Evolutionary conservation across 139 green algal genomes (phyloP), one percentile per base, ranked within the genome.

Genomic region (Haematococcus lacustris): DNA sequence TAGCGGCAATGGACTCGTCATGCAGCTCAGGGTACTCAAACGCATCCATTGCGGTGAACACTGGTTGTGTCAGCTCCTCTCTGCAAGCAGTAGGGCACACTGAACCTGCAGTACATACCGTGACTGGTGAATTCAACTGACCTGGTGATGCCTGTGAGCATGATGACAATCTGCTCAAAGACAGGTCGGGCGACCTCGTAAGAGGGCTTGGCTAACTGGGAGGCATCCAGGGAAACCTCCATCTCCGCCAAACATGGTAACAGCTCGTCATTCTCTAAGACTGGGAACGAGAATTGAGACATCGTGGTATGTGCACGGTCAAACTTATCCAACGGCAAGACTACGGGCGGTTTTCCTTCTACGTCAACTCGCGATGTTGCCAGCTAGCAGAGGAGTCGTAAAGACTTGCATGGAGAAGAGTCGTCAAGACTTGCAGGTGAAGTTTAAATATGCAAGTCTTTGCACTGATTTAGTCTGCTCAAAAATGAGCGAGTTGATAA

Each of bases 1-100:
- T 76, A 41, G 78, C 78, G 23, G 87, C 85, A 26, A 97, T 94
- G 43, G 88, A 93, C 64, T 96, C 91, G 37, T 97, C 92, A 74
- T 98, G 92, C 51, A 98, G 87, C 84, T 98, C 93, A 5, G 93
- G 93, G 74, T 86, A 97, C 78, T 98, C 91, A 40, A 97, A 82
- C 1, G 76, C 84, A 39, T 92, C 90, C 38, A 94, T 93, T 0
- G 89, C 90, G 28, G 79, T 75, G 70, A 96, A 95, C 26, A 94
- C 79, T 6, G 93, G 93, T 80, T 95, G 89, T 62, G 90, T 89
- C 63, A 97, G 81, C 71, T 97, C 91, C 68, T 96, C 93, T 63
- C 92, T 93, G 76, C 53, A 4, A 63, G 13, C 21, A 32, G 13
- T 17, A 63, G 23, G 17, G 13, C 17, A 63, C 7, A 25, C 13